phyloP scores from a whole-genome alignment of 768 basidiomycete genomes.

The Hydnum rufescens region DNA sequence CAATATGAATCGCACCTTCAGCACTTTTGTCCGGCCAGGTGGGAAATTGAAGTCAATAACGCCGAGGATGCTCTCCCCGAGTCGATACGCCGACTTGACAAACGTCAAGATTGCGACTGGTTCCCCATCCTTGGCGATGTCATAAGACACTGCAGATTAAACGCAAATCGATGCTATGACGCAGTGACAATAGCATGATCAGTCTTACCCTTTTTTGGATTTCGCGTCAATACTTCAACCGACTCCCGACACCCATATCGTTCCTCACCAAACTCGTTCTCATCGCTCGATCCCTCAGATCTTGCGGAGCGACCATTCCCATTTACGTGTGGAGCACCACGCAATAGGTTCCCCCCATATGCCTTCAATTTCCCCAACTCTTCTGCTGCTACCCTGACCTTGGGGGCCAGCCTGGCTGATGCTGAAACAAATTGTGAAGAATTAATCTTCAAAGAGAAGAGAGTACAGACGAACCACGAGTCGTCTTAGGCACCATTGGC shows the following conservation, averaged over 20 bases:
- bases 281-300: neutral
- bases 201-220: slow-evolving; percentile 63
- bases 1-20: slow-evolving; percentile 35
- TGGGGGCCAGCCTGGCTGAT: too few species aligned
- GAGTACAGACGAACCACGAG: too few species aligned
- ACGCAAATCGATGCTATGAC: neutral
- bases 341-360: too few species aligned
- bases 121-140: slow-evolving; percentile 83
- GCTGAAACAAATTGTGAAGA: too few species aligned
- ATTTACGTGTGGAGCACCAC: too few species aligned
- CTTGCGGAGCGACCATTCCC: too few species aligned
- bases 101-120: slow-evolving; percentile 83
- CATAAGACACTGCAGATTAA: slow-evolving; percentile 56
- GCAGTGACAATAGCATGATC: neutral
- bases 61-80: slow-evolving; percentile 83
- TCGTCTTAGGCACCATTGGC: too few species aligned
- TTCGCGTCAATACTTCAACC: slow-evolving; percentile 77
- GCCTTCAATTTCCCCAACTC: too few species aligned
- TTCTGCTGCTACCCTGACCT: too few species aligned
- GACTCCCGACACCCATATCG: slow-evolving; percentile 52
- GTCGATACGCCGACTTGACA: slow-evolving; percentile 72
- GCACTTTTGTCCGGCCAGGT: slow-evolving; percentile 46
- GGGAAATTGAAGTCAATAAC: slow-evolving; percentile 73
- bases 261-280: neutral
- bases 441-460: too few species aligned